Conservation (phyloP, 257 asterid genomes). For the Capsicum chinense region DNA sequence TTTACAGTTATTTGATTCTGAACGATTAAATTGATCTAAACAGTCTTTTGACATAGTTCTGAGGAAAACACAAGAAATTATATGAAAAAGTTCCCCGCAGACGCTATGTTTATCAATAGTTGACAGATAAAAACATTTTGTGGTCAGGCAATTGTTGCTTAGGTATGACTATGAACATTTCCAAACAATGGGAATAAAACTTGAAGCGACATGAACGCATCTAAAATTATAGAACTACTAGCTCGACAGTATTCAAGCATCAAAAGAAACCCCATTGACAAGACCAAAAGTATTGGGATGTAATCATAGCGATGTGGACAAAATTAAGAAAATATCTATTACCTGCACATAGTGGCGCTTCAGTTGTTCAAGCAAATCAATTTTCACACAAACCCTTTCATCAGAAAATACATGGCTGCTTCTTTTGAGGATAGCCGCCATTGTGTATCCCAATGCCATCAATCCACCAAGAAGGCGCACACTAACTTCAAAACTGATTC, state of each 20-base stretch:
- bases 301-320: not conserved
- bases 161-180: constrained; percentile 12
- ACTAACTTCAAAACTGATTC: constrained; percentile 97
- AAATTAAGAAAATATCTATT: constrained; percentile 17
- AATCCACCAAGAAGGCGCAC: constrained; percentile 98
- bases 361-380: constrained; percentile 93
- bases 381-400: constrained; percentile 87
- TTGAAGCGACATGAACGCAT: not conserved
- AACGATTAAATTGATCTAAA: not conserved
- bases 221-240: not conserved
- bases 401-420: constrained; percentile 81
- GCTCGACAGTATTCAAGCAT: not conserved
- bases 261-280: not conserved
- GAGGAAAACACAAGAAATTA: not conserved
- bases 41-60: not conserved
- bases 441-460: constrained; percentile 98
- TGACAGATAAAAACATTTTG: not conserved
- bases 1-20: not conserved
- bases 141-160: not conserved
- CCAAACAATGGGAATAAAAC: constrained; percentile 16
- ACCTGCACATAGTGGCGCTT: constrained; percentile 96
- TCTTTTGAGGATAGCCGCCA: constrained; percentile 95
- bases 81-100: not conserved
- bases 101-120: not conserved
- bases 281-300: constrained; percentile 11